phyloP scores from a whole-genome alignment of 805 yeast species.

The Nakazawaea molendinolei region DNA sequence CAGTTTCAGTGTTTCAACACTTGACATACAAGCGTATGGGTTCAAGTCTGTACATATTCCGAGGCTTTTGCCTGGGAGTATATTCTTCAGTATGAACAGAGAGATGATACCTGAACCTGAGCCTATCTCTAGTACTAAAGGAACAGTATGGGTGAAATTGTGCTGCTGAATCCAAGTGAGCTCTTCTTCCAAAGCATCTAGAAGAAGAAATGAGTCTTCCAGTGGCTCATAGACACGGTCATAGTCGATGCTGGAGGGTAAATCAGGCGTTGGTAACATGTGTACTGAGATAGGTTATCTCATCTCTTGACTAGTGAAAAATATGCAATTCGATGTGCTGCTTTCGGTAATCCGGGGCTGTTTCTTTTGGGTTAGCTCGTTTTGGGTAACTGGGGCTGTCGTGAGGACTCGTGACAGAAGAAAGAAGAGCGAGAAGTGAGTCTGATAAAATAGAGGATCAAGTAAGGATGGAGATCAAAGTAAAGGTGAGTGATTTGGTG shows the following conservation, averaged over 20 bases:
- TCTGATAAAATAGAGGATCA: not conserved
- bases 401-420: no score
- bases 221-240: slow-evolving; percentile 90
- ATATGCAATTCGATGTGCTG: no score
- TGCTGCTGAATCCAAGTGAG: slow-evolving; percentile 14
- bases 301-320: no score
- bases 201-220: slow-evolving; percentile 81
- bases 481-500: slow-evolving; percentile 51
- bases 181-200: slow-evolving; percentile 74
- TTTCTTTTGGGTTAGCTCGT: no score
- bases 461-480: slow-evolving; percentile 53
- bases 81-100: slow-evolving; percentile 59
- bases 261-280: slow-evolving; percentile 79
- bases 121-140: slow-evolving; percentile 78
- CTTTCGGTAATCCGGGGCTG: no score
- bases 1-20: slow-evolving; percentile 34
- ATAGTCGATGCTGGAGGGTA: slow-evolving; percentile 42
- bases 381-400: no score
- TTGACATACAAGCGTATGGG: slow-evolving; percentile 63
- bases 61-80: slow-evolving; percentile 46
- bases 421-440: not conserved
- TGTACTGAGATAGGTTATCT: not conserved
- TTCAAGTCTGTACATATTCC: slow-evolving; percentile 75
- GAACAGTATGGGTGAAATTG: slow-evolving; percentile 25
- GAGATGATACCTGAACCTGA: slow-evolving; percentile 89